Percentiles rank a stretch among this genome's conserved stretches.
These are phyloP conservation scores for Eutrema salsugineum DNA, from an alignment of 441 rosid species.

Conservation along the genomic window DNA sequence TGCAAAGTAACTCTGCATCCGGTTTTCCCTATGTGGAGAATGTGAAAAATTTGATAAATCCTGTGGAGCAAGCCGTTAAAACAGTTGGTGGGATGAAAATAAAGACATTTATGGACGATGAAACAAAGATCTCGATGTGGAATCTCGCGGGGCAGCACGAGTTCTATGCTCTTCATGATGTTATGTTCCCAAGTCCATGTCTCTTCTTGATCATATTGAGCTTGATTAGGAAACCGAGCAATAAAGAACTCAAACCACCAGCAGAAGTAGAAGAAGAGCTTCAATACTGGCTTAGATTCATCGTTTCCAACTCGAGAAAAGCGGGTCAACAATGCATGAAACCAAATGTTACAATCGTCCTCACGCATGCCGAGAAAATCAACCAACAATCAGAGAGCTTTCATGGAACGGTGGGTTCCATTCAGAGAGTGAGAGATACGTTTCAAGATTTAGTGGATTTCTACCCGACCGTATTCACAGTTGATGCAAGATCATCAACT, in stretches of 20 bases:
- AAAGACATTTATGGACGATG: constrained; percentile 77
- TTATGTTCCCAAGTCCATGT: constrained; percentile 92
- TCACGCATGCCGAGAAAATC: constrained; percentile 75
- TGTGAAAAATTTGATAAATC: constrained; percentile 74
- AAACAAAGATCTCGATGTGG: constrained; percentile 82
- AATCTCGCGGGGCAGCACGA: constrained; percentile 95
- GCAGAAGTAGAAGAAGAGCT: constrained; percentile 83
- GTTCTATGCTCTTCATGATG: constrained; percentile 81
- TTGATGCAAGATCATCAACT: constrained; percentile 85
- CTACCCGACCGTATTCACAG: constrained; percentile 78
- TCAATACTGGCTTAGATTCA: constrained; percentile 88
- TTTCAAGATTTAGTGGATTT: constrained; percentile 75
- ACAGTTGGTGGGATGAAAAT: constrained; percentile 75
- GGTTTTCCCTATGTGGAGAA: constrained; percentile 77
- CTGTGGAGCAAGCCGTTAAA: constrained; percentile 87
- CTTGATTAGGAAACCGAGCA: constrained; percentile 77
- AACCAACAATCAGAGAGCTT: constrained; percentile 59
- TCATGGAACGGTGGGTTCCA: constrained; percentile 48
- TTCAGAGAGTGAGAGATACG: constrained; percentile 69
- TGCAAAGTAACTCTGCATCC: constrained; percentile 62
- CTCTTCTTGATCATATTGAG: constrained; percentile 77
- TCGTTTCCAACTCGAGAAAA: constrained; percentile 78
- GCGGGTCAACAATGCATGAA: constrained; percentile 80
- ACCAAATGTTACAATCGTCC: constrained; percentile 76
- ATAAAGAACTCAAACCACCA: constrained; percentile 77